Base-by-base conservation (phyloP, 768 basidiomycete species). In the Lactifluus pinguis region DNA sequence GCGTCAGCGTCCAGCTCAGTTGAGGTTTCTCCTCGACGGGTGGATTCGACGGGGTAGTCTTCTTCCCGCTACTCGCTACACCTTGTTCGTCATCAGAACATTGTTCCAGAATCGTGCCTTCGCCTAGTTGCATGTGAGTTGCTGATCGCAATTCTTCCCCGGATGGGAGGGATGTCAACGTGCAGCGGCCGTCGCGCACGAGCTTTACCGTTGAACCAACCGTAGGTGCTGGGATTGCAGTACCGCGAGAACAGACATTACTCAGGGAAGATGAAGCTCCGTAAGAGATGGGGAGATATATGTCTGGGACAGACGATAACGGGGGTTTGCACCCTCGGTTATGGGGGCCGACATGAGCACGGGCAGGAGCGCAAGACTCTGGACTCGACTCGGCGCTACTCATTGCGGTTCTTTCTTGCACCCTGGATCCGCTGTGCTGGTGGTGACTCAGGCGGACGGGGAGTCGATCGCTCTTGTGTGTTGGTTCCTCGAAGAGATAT, bases 401-500 rank as follows among this genome's bases (percentile, higher is more conserved):
- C 38, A 60, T 34, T 6, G 51, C 47, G 39, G 32, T 49, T 44
- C 45, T 25, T n/a, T 49, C 52, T 42, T 21, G 55, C 4, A 30
- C 45, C 1, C 51, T 42, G 57, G 60, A 13, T 41, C 65, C 65
- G 45, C 54, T 34, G 10, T 36, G 54, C n/a, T 32, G 51, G 21
- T 54, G 39, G 13, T 60, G 32, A 41, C 25, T 38, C n/a, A 42
- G 41, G 38, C 41, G 60, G 45, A 36, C 29, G 32, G 52, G 21
- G 60, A 58, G n/a, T 55, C 64, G 54, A 61, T 58, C 65, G 53
- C 61, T 67, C 13, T 66, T 67, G 17, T 52, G 48, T 7, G 58
- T 62, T 45, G 55, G 59, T 32, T 80, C 76, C 49, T 80, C 72
- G 68, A 89, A 93, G 15, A 93, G 76, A 64, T 83, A 75, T 4